Evolutionary conservation across 495 filamentous ascomycete genomes (phyloP), one percentile per base, ranked within the genome.

Genomic region (Haplographium delicatum): DNA sequence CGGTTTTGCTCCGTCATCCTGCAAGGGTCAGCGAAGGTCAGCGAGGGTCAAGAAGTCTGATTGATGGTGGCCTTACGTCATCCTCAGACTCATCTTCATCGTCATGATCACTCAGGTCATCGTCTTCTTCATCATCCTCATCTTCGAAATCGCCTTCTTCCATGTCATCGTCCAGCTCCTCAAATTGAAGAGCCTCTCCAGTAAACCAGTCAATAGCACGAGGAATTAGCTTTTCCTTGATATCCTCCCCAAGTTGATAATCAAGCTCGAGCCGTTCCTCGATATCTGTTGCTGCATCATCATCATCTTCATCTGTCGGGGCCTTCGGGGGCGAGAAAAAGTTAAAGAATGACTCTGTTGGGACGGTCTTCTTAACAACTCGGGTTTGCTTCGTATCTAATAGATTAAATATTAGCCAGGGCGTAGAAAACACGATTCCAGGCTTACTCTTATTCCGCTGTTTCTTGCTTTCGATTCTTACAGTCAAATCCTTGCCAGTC

Each of bases 131-230:
- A 23, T 96, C 91, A 25, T 96, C 91, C 25, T 95, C 89, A 34
- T 89, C 88, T 43, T 91, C 86, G 46, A 85, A 85, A 47, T 86
- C 87, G 50, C 83, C 88, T 46, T 87, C 81, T 49, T 94, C 90
- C 54, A 85, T 72, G 28, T 95, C 88, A 51, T 94, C 90, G 46
- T 91, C 88, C 4, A 96, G 60, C 62, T 95, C 91, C 76, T 99
- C 94, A 52, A 88, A 99, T 59, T 95, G 93, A 55, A 97, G 82
- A 47, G 94, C 94, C 71, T 99, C 93, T 33, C 94, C 94, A 35
- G 94, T 99, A 71, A 97, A 99, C 94, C 94, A 99, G 69, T 97
- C 94, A 62, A 99, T 91, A 15, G 94, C 94, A 60, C 90, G 91
- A 47, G 94, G 94, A 60, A 99, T 99, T 51, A 99, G 79, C 72